A percentile compares a stretch with the other conserved stretches of the same genome.
Evolutionary conservation across 257 asterid species (phyloP).

Genomic region (Linaria vulgaris): DNA sequence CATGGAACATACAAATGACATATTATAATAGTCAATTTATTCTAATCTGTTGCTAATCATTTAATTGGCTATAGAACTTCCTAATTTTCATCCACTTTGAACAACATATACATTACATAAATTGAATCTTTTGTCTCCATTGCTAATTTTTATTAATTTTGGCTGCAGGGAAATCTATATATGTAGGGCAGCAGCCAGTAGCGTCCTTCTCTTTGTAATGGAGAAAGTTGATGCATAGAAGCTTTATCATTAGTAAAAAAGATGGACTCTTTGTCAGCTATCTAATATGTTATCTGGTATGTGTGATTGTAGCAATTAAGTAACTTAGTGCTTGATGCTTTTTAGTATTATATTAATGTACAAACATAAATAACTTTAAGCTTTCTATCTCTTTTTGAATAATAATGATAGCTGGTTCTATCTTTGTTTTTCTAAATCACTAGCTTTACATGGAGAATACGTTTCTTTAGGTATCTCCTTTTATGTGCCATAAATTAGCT

Average conservation of each 20-base stretch:
- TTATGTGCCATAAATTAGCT: no score
- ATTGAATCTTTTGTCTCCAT: no score
- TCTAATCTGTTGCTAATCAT: no score
- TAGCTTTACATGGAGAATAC: neutral
- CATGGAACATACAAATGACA: no score
- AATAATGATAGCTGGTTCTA: slow-evolving; percentile 1
- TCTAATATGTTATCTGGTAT: neutral
- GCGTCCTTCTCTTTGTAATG: slow-evolving; percentile 10
- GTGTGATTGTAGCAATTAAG: slow-evolving; percentile 11
- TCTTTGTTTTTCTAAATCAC: neutral
- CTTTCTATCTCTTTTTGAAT: slow-evolving; percentile 14
- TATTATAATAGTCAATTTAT: no score
- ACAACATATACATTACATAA: no score
- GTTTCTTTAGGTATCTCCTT: neutral
- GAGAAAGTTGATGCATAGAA: slow-evolving; percentile 1
- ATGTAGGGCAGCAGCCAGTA: slow-evolving; percentile 15
- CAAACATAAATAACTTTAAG: slow-evolving; percentile 14
- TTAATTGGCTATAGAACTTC: no score
- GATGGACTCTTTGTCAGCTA: slow-evolving; percentile 10
- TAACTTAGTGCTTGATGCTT: slow-evolving; percentile 7
- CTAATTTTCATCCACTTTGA: no score
- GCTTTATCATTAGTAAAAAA: slow-evolving; percentile 19
- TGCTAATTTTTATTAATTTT: no score
- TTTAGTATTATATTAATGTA: neutral
- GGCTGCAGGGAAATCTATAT: slow-evolving; percentile 19